A percentile compares a stretch with the other conserved stretches of the same genome.
Evolutionary conservation across 2,329 filamentous ascomycete species (phyloP).

Genomic region (Trematosphaeria pertusa): DNA sequence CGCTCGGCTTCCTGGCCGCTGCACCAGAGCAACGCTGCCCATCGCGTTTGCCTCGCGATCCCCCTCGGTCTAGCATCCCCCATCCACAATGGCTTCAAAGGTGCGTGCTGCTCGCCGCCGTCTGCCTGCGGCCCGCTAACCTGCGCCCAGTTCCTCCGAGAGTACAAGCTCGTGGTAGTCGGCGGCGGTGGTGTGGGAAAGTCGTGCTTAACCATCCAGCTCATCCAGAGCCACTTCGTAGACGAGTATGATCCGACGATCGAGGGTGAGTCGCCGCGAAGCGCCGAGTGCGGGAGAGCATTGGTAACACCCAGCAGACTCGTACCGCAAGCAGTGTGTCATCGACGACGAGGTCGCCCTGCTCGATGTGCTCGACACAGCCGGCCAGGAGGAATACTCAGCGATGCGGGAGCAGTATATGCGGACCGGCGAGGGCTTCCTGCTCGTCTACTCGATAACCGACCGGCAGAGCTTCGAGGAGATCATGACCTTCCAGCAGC

Average conservation of each 20-base stretch:
- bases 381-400: constrained; percentile 98
- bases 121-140: constrained; percentile 28
- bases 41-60: constrained; percentile 13
- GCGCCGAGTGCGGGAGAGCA: background rate
- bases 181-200: constrained; percentile 98
- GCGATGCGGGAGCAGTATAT: constrained; percentile 99
- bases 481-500: constrained; percentile 98
- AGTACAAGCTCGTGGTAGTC: constrained; percentile 78
- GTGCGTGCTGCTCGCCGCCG: constrained; percentile 25
- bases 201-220: constrained; percentile 96
- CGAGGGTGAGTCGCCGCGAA: constrained; percentile 71
- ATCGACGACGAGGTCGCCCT: constrained; percentile 98
- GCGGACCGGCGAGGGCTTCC: constrained; percentile 96
- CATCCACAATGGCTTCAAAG: constrained; percentile 47
- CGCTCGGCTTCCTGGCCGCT: background rate
- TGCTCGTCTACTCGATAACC: constrained; percentile 98
- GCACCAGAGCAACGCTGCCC: background rate
- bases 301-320: constrained; percentile 68
- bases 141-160: constrained; percentile 56
- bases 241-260: constrained; percentile 99
- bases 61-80: constrained; percentile 5
- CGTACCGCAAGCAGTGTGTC: constrained; percentile 99
- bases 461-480: constrained; percentile 98
- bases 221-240: constrained; percentile 86
- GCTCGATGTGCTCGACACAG: constrained; percentile 96